Evolutionary conservation across 305 asterid genomes (phyloP).

Genomic region (Fraxinus baroniana): DNA sequence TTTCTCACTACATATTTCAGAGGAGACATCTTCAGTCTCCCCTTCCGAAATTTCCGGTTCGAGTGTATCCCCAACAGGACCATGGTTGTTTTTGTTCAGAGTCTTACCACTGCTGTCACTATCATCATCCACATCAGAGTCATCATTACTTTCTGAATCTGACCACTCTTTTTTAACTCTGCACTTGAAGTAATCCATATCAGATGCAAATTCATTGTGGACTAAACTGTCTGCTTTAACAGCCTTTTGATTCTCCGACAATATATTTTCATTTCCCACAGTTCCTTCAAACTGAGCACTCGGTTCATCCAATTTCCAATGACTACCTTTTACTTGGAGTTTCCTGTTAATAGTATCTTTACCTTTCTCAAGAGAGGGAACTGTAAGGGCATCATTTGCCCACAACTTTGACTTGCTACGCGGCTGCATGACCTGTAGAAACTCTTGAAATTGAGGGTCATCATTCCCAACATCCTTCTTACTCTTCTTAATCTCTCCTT

Average conservation of each 20-base stretch:
- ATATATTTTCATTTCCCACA: slow-evolving; percentile 35
- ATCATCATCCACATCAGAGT: slow-evolving; percentile 26
- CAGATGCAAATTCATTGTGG: slow-evolving; percentile 56
- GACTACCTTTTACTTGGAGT: slow-evolving; percentile 28
- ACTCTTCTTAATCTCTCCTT: slow-evolving; percentile 43
- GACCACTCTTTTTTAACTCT: slow-evolving; percentile 70
- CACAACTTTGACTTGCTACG: slow-evolving; percentile 83
- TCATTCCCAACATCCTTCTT: slow-evolving; percentile 47
- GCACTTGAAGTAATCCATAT: slow-evolving; percentile 76
- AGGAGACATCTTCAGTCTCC: slow-evolving; percentile 38
- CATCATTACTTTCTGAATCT: slow-evolving; percentile 58
- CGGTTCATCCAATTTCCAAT: slow-evolving; percentile 26
- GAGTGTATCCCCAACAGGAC: slow-evolving; percentile 29
- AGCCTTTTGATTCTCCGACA: slow-evolving; percentile 31
- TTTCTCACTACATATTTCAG: slow-evolving; percentile 32
- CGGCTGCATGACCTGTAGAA: slow-evolving; percentile 79
- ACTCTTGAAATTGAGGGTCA: slow-evolving; percentile 79
- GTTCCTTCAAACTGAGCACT: slow-evolving; percentile 29
- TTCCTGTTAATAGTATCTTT: slow-evolving; percentile 32
- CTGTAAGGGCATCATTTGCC: slow-evolving; percentile 76
- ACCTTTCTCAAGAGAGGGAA: slow-evolving; percentile 40
- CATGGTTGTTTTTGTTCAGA: slow-evolving; percentile 24
- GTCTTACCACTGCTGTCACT: slow-evolving; percentile 23
- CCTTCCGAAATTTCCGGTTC: slow-evolving; percentile 36
- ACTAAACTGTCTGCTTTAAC: slow-evolving; percentile 31